phyloP scores from a whole-genome alignment of 1,284 basidiomycete genomes.

The Fomes fomentarius region DNA sequence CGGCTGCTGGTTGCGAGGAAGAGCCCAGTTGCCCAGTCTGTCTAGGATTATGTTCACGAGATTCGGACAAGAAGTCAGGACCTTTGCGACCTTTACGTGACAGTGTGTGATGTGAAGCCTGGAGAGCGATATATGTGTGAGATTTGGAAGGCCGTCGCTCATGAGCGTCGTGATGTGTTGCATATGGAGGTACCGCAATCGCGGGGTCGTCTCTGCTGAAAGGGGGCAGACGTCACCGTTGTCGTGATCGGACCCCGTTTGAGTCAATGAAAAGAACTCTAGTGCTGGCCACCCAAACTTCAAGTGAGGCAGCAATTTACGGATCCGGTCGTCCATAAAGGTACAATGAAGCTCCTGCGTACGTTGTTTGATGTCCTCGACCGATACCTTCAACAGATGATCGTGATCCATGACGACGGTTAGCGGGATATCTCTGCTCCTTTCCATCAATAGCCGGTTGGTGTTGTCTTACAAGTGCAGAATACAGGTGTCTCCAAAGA shows the following conservation, averaged over 20 bases:
- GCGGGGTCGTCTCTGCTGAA: background rate
- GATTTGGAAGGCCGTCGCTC: background rate
- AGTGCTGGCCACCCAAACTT: background rate
- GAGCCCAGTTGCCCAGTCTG: background rate
- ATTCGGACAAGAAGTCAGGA: background rate
- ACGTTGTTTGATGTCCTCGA: background rate
- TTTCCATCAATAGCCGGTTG: background rate
- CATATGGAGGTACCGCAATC: background rate
- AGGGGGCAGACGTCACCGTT: background rate
- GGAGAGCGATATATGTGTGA: background rate
- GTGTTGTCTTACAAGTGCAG: background rate
- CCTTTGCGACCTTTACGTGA: background rate
- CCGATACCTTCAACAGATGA: too few species aligned
- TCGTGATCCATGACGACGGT: background rate
- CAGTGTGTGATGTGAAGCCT: background rate
- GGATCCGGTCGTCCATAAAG: background rate
- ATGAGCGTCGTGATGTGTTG: background rate
- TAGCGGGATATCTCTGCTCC: background rate
- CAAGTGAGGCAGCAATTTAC: background rate
- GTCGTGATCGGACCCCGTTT: background rate
- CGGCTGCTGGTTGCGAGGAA: background rate
- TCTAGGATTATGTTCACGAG: background rate
- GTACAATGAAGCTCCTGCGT: background rate
- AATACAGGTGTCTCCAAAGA: background rate
- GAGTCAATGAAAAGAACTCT: background rate